Evolutionary conservation across 2,329 filamentous ascomycete species (phyloP), one percentile per base, ranked within the genome.

Genomic region (Cordyceps pruinosa): DNA sequence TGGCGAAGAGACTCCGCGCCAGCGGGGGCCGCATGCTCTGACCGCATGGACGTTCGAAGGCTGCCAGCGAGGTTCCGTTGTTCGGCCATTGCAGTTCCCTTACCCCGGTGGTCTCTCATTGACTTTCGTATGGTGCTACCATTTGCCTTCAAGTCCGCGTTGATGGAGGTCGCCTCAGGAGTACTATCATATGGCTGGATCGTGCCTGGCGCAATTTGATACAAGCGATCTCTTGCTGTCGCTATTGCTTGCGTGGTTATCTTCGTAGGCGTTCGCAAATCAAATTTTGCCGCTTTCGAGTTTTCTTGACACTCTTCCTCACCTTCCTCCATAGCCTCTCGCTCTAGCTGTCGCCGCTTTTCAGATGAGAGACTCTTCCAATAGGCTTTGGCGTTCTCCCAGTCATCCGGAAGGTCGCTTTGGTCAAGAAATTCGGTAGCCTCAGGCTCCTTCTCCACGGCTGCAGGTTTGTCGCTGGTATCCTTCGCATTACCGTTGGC

Each of bases 371-470:
- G 70, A 52, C 82, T 81, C 60, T 79, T 84, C 88, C 87, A 90
- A 64, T 87, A 89, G 0, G 81, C 74, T 64, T 87, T 88, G 17
- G 85, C 81, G 54, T 81, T 77, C 60, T 85, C 82, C 88, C 87
- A 90, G 56, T 87, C 82, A 59, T 77, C 73, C 3, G 64, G 41
- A 12, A 19, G 39, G 5, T 46, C 47, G 23, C 21, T 57, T 35
- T 26, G 28, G 30, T 41, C 13, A 8, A 21, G 15, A 2, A 32
- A 5, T 59, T 59, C 21, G 58, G 45, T 6, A 53, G 34, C 8
- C 60, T 30, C 10, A 5, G 47, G 39, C 10, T 44, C 45, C 41
- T 41, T 15, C 9, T 23, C 21, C 23, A 32, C 47, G 7, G 26
- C 25, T 6, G 23, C 9, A 5, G 13, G 2, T 7, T 50, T 32